These are phyloP conservation scores for Ophiostoma sp. DNA, from an alignment of 2,329 filamentous ascomycete species.

Conservation along the genomic window DNA sequence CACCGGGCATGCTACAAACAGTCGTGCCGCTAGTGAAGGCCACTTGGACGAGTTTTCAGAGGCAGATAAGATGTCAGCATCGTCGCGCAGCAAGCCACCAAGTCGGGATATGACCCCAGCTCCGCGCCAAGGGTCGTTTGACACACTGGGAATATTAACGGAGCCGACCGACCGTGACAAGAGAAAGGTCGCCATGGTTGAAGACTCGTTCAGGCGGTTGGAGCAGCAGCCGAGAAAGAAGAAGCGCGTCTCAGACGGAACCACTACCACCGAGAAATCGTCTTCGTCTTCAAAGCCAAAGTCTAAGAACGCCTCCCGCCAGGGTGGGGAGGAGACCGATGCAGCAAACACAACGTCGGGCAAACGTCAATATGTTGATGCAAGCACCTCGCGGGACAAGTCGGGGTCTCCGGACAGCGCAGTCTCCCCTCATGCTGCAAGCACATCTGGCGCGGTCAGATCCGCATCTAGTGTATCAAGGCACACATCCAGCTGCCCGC, in stretches of 20 bases:
- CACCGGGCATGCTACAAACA: constrained; percentile 57
- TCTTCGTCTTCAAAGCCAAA: constrained; percentile 29
- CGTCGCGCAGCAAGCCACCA: constrained; percentile 58
- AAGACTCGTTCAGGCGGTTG: constrained; percentile 59
- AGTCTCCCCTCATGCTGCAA: constrained; percentile 37
- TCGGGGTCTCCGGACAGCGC: constrained; percentile 47
- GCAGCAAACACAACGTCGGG: constrained; percentile 35
- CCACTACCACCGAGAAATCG: constrained; percentile 26
- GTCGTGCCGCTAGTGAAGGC: constrained; percentile 59
- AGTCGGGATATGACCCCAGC: constrained; percentile 61
- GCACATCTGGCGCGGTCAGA: constrained; percentile 31
- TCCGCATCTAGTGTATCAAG: constrained; percentile 35
- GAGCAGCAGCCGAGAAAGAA: constrained; percentile 57
- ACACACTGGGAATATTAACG: constrained; percentile 56
- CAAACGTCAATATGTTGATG: constrained; percentile 47
- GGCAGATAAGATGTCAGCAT: constrained; percentile 48
- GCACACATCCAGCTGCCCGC: constrained; percentile 38
- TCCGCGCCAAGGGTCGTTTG: constrained; percentile 52
- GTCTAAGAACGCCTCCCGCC: constrained; percentile 27
- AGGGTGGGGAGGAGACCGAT: constrained; percentile 26
- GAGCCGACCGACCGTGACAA: constrained; percentile 63
- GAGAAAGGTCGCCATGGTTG: constrained; percentile 60
- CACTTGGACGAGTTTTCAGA: constrained; percentile 52
- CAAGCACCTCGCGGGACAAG: constrained; percentile 49
- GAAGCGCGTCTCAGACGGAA: constrained; percentile 56